A percentile compares a stretch with the other conserved stretches of the same genome.
phyloP scores from a whole-genome alignment of 2,329 filamentous ascomycete species.

The Ophiostoma perfectum region DNA sequence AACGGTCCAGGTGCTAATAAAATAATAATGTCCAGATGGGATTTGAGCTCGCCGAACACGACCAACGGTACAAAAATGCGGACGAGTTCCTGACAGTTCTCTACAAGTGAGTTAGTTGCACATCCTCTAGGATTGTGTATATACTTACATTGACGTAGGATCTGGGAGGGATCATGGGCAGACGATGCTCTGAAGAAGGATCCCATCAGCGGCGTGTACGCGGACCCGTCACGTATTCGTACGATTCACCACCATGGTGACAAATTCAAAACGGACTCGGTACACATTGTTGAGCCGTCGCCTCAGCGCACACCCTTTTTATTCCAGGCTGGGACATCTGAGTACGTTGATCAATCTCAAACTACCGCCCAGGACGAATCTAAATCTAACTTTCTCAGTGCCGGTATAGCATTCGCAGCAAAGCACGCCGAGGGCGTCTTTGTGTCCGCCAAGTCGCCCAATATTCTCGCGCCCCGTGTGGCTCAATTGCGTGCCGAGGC shows the following conservation, averaged over 20 bases:
- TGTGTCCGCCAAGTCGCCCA: constrained; percentile 2
- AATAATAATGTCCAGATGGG: not conserved
- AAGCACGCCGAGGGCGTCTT: constrained; percentile 2
- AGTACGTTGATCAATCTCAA: not conserved
- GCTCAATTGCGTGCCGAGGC: constrained; percentile 5
- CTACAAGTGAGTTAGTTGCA: not conserved
- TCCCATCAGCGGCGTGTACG: not conserved
- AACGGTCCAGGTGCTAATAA: not conserved
- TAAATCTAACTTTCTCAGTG: not conserved
- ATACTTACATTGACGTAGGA: not conserved
- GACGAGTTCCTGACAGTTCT: constrained; percentile 1
- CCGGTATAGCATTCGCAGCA: not conserved
- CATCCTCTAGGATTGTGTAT: no score
- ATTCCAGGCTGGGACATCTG: not conserved
- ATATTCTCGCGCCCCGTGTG: constrained; percentile 1
- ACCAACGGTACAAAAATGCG: not conserved
- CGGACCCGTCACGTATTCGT: not conserved
- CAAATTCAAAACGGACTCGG: not conserved
- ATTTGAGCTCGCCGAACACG: not conserved
- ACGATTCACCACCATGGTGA: constrained; percentile 6
- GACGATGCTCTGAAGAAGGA: constrained; percentile 11
- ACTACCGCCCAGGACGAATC: not conserved
- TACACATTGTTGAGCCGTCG: not conserved
- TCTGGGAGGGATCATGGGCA: constrained; percentile 5
- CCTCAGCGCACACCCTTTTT: not conserved